Evolutionary conservation across 2,329 filamentous ascomycete genomes (phyloP), one percentile per base, ranked within the genome.

Genomic region (Trichophaea hybrida): DNA sequence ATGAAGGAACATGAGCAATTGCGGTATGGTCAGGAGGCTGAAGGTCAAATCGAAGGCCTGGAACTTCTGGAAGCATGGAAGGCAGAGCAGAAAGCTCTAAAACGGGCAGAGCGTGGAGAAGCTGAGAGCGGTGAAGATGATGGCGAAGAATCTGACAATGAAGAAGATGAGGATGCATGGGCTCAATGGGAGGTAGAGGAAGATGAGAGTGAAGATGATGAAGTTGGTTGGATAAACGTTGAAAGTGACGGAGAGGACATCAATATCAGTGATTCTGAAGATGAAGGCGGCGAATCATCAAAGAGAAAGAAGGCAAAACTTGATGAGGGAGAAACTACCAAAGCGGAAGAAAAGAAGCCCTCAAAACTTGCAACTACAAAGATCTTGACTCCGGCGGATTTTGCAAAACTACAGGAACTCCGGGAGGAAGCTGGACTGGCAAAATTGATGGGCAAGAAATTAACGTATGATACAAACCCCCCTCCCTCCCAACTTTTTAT

Each of bases 51-150:
- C 58, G 90, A 96, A 71, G 93, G 93, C 15, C 78, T 98, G 6
- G 91, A 97, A 65, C 77, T 98, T 17, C 77, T 98, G 7, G 90
- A 88, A 71, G 82, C 88, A 72, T 97, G 87, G 85, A 97, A 97
- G 73, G 86, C 89, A 62, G 88, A 96, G 66, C 88, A 97, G 72
- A 82, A 81, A 31, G 57, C 40, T 12, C 46, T 61, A 13, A 90
- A 83, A 72, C 79, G 81, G 51, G 78, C 78, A 24, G 88, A 85
- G 17, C 75, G 75, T 0, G 83, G 85, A 67, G 80, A 79, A 31
- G 80, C 80, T 37, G 78, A 80, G 43, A 78, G 76, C 24, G 76
- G 74, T 69, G 75, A 72, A 43, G 80, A 77, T 71, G 77, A 85
- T 58, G 78, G 74, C 31, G 73, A 73, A 46, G 74, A 76, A 50